Conservation (phyloP, 2,329 filamentous ascomycete genomes). For the Xylaria sp. region DNA sequence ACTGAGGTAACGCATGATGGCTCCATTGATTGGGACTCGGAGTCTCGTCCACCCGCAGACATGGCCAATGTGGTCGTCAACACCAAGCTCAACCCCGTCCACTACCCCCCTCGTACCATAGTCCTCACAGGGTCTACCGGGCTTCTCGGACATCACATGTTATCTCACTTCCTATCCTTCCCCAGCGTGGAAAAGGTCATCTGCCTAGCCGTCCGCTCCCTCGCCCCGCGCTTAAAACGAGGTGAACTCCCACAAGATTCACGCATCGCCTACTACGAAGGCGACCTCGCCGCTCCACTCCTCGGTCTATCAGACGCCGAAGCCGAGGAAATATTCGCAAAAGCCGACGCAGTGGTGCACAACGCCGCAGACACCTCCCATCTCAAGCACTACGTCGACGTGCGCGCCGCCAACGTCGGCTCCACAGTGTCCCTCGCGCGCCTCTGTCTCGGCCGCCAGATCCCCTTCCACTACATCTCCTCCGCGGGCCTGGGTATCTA, state of each 20-base stretch:
- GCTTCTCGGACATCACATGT: conserved; percentile 21
- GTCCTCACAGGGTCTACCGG: conserved; percentile 27
- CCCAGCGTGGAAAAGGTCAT: conserved; percentile 3
- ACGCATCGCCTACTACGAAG: background rate
- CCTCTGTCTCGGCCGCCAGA: conserved; percentile 19
- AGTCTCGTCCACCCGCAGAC: background rate
- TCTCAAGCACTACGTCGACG: conserved; percentile 18
- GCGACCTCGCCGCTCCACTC: background rate
- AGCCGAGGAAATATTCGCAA: conserved; percentile 4
- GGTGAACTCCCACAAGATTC: background rate
- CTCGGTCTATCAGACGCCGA: conserved; percentile 5
- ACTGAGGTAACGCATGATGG: background rate
- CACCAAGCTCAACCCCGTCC: background rate
- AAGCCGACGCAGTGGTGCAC: conserved; percentile 26
- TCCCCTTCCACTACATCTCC: conserved; percentile 51
- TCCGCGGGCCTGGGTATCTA: conserved; percentile 35
- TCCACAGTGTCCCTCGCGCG: background rate
- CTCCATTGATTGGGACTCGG: background rate
- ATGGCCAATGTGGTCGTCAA: background rate
- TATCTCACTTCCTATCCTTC: conserved; percentile 1
- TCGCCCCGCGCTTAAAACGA: background rate
- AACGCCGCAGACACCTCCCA: conserved; percentile 22
- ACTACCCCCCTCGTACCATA: conserved; percentile 2
- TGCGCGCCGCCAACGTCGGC: conserved; percentile 12
- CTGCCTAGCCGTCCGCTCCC: background rate